Evolutionary conservation across 2,329 filamentous ascomycete genomes (phyloP), one percentile per base, ranked within the genome.

Genomic region (Colletotrichum sp.): DNA sequence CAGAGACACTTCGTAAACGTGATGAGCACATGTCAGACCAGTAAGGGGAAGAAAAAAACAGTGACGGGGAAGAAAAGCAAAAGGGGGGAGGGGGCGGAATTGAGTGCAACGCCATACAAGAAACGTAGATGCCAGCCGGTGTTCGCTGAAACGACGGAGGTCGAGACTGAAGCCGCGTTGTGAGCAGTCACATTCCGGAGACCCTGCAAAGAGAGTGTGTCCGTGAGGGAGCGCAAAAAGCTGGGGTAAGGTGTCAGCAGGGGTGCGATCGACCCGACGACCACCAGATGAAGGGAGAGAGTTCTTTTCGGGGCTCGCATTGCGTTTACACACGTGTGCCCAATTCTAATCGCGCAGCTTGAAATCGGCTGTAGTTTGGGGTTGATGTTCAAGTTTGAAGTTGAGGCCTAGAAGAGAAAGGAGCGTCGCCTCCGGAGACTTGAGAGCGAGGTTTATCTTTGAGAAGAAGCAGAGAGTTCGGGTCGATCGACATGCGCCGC

Each of bases 121-220:
- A n/a, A 49, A 59, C 32, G 28, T 52, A 30, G 5, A 49, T 70
- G 28, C 24, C 62, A 65, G 26, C 57, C n/a, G 30, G 16, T 57
- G 62, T 55, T 77, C 66, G 62, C 63, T 39, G 67, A 65, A 72
- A 66, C 72, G 28, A 44, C 30, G 57, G 36, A 72, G 68, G 72
- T 60, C 60, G 44, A 72, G 57, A 76, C 63, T 44, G 44, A 52
- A 13, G 60, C 36, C 6, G n/a, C 28, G 60, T 67, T 77, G 32
- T 77, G 76, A 76, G 64, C 74, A 74, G 74, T 77, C 76, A 76
- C 57, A 70, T 77, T 67, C 32, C 36, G 32, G 52, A 24, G 34
- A 39, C 44, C 63, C 44, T 68, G 30, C 55, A 57, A 62, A 65
- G 59, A 32, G 26, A 60, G 21, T 24, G 30, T 32, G 34, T 18